Percentiles rank a stretch among this genome's conserved stretches.
phyloP scores from a whole-genome alignment of 1,284 basidiomycete species.

The Naganishia sp. region DNA sequence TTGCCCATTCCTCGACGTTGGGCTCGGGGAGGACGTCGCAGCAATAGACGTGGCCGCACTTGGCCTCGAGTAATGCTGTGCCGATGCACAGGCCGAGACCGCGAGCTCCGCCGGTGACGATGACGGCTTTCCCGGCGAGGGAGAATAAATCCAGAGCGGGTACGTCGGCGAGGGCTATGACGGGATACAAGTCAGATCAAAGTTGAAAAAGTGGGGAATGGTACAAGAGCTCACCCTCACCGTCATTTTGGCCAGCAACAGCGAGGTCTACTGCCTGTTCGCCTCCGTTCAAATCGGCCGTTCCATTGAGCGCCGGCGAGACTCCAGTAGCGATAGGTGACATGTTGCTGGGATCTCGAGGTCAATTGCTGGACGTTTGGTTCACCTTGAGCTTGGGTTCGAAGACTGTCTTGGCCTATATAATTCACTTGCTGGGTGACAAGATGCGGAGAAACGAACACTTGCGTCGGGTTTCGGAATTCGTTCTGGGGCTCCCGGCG shows the following conservation, averaged over 20 bases:
- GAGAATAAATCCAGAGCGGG: slow-evolving; percentile 57
- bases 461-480: too few relatives aligned
- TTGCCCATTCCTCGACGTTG: slow-evolving; percentile 64
- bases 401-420: too few relatives aligned
- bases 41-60: slow-evolving; percentile 75
- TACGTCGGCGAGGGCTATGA: slow-evolving; percentile 14
- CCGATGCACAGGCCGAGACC: slow-evolving; percentile 83
- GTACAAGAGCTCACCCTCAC: not conserved
- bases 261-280: slow-evolving; percentile 20
- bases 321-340: slow-evolving; percentile 11
- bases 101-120: slow-evolving; percentile 75
- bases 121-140: slow-evolving; percentile 67
- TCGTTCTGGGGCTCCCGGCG: too few relatives aligned
- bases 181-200: not conserved
- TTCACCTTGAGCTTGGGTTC: not conserved
- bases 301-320: slow-evolving; percentile 8
- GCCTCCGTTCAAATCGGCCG: slow-evolving; percentile 13
- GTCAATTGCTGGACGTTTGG: not conserved
- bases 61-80: slow-evolving; percentile 67
- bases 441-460: too few relatives aligned
- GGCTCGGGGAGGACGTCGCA: slow-evolving; percentile 72
- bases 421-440: too few relatives aligned
- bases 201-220: too few relatives aligned
- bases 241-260: slow-evolving; percentile 12
- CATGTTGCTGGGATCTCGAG: not conserved